Conservation (phyloP, 495 filamentous ascomycete genomes). For the Penicillium tannophilum region DNA sequence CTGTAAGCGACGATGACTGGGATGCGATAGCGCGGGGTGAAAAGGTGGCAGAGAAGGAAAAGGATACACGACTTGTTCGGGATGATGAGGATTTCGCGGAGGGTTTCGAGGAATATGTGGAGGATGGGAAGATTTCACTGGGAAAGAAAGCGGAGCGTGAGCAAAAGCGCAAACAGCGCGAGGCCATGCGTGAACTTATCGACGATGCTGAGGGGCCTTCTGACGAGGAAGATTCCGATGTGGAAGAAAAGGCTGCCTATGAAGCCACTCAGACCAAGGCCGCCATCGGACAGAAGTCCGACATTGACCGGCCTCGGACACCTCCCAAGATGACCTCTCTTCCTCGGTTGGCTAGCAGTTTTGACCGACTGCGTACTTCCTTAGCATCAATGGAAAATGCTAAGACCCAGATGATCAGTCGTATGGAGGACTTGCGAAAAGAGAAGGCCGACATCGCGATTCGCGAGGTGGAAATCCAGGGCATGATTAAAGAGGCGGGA, state of each 20-base stretch:
- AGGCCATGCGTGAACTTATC: conserved; percentile 84
- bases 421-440: conserved; percentile 61
- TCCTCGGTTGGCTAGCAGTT: conserved; percentile 51
- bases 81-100: conserved; percentile 96
- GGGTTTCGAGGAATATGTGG: conserved; percentile 90
- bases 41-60: conserved; percentile 33
- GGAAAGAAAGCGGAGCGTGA: conserved; percentile 81
- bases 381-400: conserved; percentile 58
- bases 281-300: conserved; percentile 68
- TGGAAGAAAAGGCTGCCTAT: conserved; percentile 80
- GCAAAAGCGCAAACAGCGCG: conserved; percentile 63
- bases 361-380: conserved; percentile 53
- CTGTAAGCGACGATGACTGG: conserved; percentile 49
- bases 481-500: conserved; percentile 76
- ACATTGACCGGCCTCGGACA: conserved; percentile 49
- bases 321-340: conserved; percentile 62
- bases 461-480: conserved; percentile 80
- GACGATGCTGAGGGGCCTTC: conserved; percentile 69
- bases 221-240: conserved; percentile 75
- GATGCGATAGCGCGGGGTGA: conserved; percentile 41
- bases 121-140: conserved; percentile 78
- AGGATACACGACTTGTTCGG: conserved; percentile 71
- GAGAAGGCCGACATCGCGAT: conserved; percentile 71
- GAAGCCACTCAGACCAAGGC: conserved; percentile 85
- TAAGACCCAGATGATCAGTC: conserved; percentile 53